Conservation (phyloP, 805 yeast species). For the Wilhelminamyces savonicus region DNA sequence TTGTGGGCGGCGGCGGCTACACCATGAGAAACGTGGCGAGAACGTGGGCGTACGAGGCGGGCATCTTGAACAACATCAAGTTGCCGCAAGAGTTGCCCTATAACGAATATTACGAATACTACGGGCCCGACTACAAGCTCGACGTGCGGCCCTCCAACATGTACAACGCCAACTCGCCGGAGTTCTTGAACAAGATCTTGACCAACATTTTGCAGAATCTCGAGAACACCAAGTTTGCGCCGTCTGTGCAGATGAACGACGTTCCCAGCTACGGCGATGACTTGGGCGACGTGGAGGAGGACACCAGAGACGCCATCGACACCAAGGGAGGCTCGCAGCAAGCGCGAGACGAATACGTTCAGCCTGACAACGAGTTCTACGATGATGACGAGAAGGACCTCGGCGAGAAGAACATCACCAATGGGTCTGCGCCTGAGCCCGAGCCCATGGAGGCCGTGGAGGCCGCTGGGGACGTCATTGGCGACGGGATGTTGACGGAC, state of each 20-base stretch:
- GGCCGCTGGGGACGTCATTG: not conserved
- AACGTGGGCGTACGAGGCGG: conserved; percentile 92
- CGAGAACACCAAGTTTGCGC: conserved; percentile 90
- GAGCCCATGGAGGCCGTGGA: conserved; percentile 1
- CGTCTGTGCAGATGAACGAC: conserved; percentile 90
- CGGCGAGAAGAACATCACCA: conserved; percentile 25
- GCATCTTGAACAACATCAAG: conserved; percentile 73
- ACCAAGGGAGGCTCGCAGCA: conserved; percentile 87
- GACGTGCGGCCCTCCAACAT: conserved; percentile 94
- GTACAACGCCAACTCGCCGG: conserved; percentile 94
- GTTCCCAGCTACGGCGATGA: conserved; percentile 90
- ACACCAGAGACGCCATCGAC: conserved; percentile 69
- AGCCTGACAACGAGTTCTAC: conserved; percentile 72
- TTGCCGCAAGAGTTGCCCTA: conserved; percentile 80
- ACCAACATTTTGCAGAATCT: conserved; percentile 71
- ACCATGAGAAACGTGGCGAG: conserved; percentile 96
- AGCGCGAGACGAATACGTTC: conserved; percentile 71
- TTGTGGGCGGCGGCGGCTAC: conserved; percentile 97
- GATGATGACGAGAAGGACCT: conserved; percentile 51
- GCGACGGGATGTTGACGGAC: conserved; percentile 19
- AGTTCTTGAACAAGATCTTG: conserved; percentile 79
- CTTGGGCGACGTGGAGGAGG: conserved; percentile 82
- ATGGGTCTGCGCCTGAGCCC: not conserved
- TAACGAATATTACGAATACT: conserved; percentile 94
- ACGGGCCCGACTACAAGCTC: conserved; percentile 92